Percentiles rank a stretch among this genome's conserved stretches.
phyloP scores from a whole-genome alignment of 2,329 filamentous ascomycete species.

The Alternaria sp. region DNA sequence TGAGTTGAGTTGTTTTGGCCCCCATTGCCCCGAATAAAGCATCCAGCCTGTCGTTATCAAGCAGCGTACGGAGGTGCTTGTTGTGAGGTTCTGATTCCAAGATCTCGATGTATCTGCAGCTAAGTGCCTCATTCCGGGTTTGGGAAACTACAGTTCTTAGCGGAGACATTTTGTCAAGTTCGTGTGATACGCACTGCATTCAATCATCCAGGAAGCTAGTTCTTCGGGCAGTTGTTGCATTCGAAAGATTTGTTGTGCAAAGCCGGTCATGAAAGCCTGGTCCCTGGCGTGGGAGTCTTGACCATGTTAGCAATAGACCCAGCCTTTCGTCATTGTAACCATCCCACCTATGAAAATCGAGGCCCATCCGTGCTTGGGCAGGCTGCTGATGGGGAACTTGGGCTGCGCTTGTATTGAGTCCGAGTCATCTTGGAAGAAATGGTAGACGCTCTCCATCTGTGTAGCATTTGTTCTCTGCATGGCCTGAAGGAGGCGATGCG shows the following conservation, averaged over 20 bases:
- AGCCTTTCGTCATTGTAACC: background rate
- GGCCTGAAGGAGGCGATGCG: constrained; percentile 61
- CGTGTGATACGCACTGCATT: constrained; percentile 34
- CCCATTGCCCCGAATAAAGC: constrained; percentile 66
- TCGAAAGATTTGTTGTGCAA: constrained; percentile 49
- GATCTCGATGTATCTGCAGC: constrained; percentile 44
- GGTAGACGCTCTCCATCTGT: constrained; percentile 60
- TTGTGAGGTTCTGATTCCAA: constrained; percentile 26
- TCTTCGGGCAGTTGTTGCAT: constrained; percentile 47
- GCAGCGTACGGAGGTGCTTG: constrained; percentile 41
- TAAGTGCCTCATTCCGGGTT: constrained; percentile 44
- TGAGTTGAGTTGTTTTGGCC: constrained; percentile 44
- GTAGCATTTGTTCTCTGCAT: constrained; percentile 67
- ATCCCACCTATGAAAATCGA: constrained; percentile 38
- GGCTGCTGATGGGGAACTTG: constrained; percentile 16
- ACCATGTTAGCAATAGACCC: constrained; percentile 12
- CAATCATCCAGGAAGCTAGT: constrained; percentile 53
- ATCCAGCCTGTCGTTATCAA: constrained; percentile 52
- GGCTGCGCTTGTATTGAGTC: background rate
- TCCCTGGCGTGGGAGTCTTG: constrained; percentile 36
- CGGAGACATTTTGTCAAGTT: background rate
- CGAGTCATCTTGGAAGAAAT: constrained; percentile 56
- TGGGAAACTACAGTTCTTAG: constrained; percentile 38
- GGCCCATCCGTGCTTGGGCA: constrained; percentile 45
- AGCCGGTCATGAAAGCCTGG: constrained; percentile 53